Base-by-base conservation (phyloP, 345 rosid species). In the Laguncularia racemosa region DNA sequence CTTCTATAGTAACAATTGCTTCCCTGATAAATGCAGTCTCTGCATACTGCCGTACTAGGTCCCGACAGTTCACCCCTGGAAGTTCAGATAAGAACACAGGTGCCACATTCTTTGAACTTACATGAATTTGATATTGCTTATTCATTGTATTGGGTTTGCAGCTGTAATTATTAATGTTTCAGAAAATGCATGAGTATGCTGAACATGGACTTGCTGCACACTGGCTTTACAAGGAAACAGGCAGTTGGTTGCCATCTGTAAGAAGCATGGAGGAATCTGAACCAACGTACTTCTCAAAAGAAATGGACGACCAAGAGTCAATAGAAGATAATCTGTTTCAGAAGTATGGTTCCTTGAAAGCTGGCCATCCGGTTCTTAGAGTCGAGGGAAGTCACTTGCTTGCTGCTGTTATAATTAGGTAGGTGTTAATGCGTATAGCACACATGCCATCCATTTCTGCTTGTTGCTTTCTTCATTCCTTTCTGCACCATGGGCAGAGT, bases 121-220 rank as follows among this genome's bases (percentile, higher is more conserved):
- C 50, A 43, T 20, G 18, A 54, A 18, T 28, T 49, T 16, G 21
- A 51, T 10, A 44, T 47, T n/a, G 20, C 20, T 14, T 52, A 40
- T 56, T 44, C 33, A 52, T 65, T 48, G 16, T 50, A 67, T 66
- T 46, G 23, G 45, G 23, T 46, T 55, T 51, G 21, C 45, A 48
- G 13, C 40, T 14, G 43, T 3, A 15, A 18, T 21, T 14, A 43
- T 16, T 9, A 23, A 40, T 47, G 67, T 63, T 66, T 4, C 69
- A 82, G 92, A 85, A 76, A 74, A 85, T 85, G 92, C 88, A 85
- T 14, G 86, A 85, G 46, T 74, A 76, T 73, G 92, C 92, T 53
- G 92, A 85, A 61, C 83, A 85, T 74, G 92, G 88, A 51, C 85
- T 82, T 70, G 88, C 92, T 44, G 92, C 92, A n/a, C 92, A 85